These are phyloP conservation scores for Kurtzmaniella quercitrusa DNA, from an alignment of 1,139 yeast species.

Conservation along the genomic window DNA sequence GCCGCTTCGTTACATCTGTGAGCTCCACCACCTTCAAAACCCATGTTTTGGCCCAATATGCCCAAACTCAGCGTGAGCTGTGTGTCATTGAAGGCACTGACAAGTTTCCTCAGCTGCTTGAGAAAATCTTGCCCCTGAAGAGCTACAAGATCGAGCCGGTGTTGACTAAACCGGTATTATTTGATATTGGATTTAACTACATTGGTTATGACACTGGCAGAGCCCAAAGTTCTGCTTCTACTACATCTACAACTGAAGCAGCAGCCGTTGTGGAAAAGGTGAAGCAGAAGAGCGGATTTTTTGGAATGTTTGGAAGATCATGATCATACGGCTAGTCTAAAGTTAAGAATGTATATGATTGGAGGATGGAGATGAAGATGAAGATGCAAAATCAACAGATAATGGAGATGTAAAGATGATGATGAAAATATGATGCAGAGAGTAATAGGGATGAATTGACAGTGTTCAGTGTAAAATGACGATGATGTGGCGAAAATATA, in stretches of 20 bases:
- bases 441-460: too few species aligned
- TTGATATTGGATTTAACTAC: conserved; percentile 85
- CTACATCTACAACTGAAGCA: conserved; percentile 3
- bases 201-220: conserved; percentile 43
- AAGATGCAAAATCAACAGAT: too few species aligned
- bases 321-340: conserved; percentile 1
- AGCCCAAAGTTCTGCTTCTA: background rate
- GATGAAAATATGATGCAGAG: too few species aligned
- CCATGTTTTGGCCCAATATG: conserved; percentile 52
- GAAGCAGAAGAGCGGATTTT: conserved; percentile 34
- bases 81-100: conserved; percentile 47
- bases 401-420: too few species aligned
- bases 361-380: too few species aligned
- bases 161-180: conserved; percentile 80
- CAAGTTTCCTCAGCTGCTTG: conserved; percentile 37
- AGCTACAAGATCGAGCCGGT: conserved; percentile 47
- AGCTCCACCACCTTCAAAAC: conserved; percentile 29
- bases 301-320: conserved; percentile 38
- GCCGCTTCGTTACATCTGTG: conserved; percentile 23
- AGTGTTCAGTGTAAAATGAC: too few species aligned
- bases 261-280: conserved; percentile 13
- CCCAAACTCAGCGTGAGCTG: conserved; percentile 15
- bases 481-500: too few species aligned
- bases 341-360: too few species aligned
- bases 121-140: conserved; percentile 45